Percentiles rank a stretch among this genome's conserved stretches.
Conservation (phyloP, 306 rosid genomes). For the Cicer judaicum region DNA sequence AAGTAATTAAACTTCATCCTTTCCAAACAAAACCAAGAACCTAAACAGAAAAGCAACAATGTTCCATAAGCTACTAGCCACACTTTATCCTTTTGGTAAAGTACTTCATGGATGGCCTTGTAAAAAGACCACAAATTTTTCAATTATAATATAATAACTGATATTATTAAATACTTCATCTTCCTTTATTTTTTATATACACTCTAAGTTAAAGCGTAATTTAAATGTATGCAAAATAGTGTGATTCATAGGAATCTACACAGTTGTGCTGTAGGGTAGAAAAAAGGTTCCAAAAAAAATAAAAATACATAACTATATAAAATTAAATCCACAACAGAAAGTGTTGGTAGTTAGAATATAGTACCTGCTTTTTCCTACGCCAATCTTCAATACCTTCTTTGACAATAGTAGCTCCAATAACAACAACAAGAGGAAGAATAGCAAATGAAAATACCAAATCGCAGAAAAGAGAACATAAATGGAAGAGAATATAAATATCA, state of each 20-base stretch:
- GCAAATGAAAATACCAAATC: no score
- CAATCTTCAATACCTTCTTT: constrained; percentile 89
- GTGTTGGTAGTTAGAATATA: constrained; percentile 5
- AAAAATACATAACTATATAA: constrained; percentile 10
- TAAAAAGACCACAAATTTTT: not conserved
- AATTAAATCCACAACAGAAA: constrained; percentile 26
- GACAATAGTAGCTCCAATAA: constrained; percentile 71
- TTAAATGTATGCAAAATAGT: not conserved
- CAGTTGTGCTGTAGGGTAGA: constrained; percentile 30
- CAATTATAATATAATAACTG: not conserved
- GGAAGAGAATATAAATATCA: no score
- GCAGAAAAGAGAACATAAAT: no score
- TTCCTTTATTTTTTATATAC: not conserved
- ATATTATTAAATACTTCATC: constrained; percentile 2
- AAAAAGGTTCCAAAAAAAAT: constrained; percentile 11
- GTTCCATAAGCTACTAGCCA: constrained; percentile 8
- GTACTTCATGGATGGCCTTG: not conserved
- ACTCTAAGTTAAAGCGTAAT: not conserved
- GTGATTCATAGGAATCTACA: constrained; percentile 39
- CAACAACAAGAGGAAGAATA: constrained; percentile 67
- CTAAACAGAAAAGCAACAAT: constrained; percentile 11
- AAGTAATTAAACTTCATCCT: constrained; percentile 36
- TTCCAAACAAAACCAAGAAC: constrained; percentile 17
- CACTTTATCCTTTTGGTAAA: not conserved
- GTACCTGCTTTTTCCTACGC: constrained; percentile 90